Conservation (phyloP, 352 stramenopile species). For the Pythium phragmiticola region DNA sequence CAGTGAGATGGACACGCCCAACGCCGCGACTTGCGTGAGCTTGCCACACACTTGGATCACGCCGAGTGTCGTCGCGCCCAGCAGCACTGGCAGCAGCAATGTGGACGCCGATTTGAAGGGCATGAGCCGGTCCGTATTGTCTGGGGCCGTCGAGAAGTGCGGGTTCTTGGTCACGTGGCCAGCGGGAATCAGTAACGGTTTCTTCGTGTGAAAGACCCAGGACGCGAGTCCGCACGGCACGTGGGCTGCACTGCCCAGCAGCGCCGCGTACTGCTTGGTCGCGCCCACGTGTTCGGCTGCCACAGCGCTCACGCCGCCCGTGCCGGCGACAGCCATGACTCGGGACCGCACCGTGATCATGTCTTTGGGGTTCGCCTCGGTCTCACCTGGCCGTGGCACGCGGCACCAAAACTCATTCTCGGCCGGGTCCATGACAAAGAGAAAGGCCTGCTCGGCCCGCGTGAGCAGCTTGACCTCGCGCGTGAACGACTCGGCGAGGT, state of each 20-base stretch:
- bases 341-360: constrained; percentile 32
- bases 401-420: constrained; percentile 82
- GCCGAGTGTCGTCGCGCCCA: constrained; percentile 36
- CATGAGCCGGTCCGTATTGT: constrained; percentile 66
- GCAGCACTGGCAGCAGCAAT: constrained; percentile 52
- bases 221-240: constrained; percentile 56
- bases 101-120: constrained; percentile 55
- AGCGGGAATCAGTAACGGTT: constrained; percentile 52
- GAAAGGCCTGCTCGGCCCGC: constrained; percentile 58
- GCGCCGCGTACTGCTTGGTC: constrained; percentile 10
- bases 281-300: constrained; percentile 27
- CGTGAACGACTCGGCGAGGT: constrained; percentile 51
- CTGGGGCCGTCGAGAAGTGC: constrained; percentile 47
- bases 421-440: constrained; percentile 68
- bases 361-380: constrained; percentile 13
- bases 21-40: constrained; percentile 46
- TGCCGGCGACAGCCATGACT: constrained; percentile 27
- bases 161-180: constrained; percentile 46
- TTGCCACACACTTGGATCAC: constrained; percentile 72
- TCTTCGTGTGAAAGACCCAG: constrained; percentile 65
- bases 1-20: constrained; percentile 60
- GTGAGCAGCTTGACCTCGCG: constrained; percentile 47
- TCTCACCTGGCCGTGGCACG: constrained; percentile 28
- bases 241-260: constrained; percentile 2
- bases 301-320: constrained; percentile 27